These are phyloP conservation scores for Rhizopus sp. DNA, from an alignment of 371 early-diverging fungal genomes.

Conservation along the genomic window DNA sequence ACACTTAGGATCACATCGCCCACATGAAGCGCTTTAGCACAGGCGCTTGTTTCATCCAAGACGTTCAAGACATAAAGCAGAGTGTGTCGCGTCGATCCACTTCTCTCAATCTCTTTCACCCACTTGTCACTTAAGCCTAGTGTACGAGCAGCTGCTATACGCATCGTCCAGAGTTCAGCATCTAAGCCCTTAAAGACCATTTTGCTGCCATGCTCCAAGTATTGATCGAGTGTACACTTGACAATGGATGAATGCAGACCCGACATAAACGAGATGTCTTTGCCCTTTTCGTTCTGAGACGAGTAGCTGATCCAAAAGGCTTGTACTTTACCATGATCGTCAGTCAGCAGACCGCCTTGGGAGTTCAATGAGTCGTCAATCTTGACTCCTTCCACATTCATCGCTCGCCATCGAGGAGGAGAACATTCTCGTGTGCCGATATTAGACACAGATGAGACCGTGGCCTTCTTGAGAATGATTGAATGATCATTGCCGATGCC, in stretches of 20 bases:
- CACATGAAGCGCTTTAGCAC: slow-evolving; percentile 68
- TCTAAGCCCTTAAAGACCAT: slow-evolving; percentile 62
- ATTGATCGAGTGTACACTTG: slow-evolving; percentile 48
- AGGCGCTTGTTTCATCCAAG: slow-evolving; percentile 54
- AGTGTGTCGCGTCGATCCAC: slow-evolving; percentile 62
- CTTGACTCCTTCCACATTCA: slow-evolving; percentile 80
- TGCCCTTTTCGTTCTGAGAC: slow-evolving; percentile 61
- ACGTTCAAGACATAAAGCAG: slow-evolving; percentile 74
- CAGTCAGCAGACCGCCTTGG: slow-evolving; percentile 74
- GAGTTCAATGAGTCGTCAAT: slow-evolving; percentile 59
- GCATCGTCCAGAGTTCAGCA: slow-evolving; percentile 81
- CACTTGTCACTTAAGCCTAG: slow-evolving; percentile 81
- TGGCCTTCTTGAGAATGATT: slow-evolving; percentile 64
- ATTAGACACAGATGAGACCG: slow-evolving; percentile 59
- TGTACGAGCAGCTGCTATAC: slow-evolving; percentile 78
- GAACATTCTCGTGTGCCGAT: slow-evolving; percentile 66
- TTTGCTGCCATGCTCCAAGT: slow-evolving; percentile 34
- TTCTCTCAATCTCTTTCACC: slow-evolving; percentile 65
- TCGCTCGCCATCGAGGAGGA: slow-evolving; percentile 72
- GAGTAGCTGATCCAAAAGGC: slow-evolving; percentile 80
- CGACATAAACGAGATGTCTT: slow-evolving; percentile 61
- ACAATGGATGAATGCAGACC: slow-evolving; percentile 57
- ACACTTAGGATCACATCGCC: slow-evolving; percentile 89
- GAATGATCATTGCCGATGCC: slow-evolving; percentile 59
- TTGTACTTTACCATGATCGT: slow-evolving; percentile 68